Evolutionary conservation across 2,329 filamentous ascomycete species (phyloP), one percentile per base, ranked within the genome.

Genomic region (Pyricularia pennisetigena): DNA sequence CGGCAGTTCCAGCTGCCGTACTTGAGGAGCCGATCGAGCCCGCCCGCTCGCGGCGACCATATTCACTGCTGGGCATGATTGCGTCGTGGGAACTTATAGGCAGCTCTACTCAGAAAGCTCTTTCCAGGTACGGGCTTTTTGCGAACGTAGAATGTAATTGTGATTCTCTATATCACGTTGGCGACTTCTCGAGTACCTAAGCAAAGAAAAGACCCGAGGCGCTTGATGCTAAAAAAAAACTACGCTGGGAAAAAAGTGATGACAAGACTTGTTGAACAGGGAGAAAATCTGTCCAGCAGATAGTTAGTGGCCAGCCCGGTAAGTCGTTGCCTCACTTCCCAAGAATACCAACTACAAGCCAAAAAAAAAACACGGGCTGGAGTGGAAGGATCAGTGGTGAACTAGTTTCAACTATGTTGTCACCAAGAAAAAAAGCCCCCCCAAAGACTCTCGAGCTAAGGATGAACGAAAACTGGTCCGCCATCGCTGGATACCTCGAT

Each of bases 1-100:
- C 76, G 10, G 74, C 71, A 26, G 76, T 75, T 7, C 72, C 72
- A 4, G 75, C 71, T 29, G 76, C 74, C 35, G 74, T 77, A n/a
- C 78, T 74, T 9, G 79, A 78, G 64, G 76, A 77, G 54, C 74
- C 73, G 30, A 76, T 75, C n/a, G 76, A 77, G 30, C 71, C 71
- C 66, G 72, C 70, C 65, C 74, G 70, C 23, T 75, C 74, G 59
- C 72, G 65, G 67, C 74, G 73, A 32, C 70, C 69, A 54, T 69
- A 68, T 57, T 74, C 72, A 62, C 59, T 62, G 59, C 59, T 62
- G 24, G 24, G 59, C 59, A 62, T 62, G 24, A 23, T 62, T 62
- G 59, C 9, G 23, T 28, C 24, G 8, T 16, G 8, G 59, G 14
- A 28, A 26, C 24, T 16, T 24, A 12, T 26, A 16, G 8, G 59